Evolutionary conservation across 225 moss, liverwort and hornwort species (phyloP), one percentile per base, ranked within the genome.

Genomic region (Polytrichum formosum): DNA sequence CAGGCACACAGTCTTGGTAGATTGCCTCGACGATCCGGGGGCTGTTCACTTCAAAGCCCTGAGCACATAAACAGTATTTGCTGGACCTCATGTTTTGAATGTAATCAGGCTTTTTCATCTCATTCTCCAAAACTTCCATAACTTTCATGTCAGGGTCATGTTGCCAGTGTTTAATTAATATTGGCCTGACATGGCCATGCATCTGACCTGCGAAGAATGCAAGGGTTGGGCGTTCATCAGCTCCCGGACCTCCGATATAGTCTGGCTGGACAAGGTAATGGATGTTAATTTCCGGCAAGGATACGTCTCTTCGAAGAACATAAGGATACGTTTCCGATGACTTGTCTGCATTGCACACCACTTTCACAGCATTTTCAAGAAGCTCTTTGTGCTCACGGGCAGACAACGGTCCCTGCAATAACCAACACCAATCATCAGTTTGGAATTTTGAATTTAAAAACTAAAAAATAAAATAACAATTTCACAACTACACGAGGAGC

Each of bases 41-140:
- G 55, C 96, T 96, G 84, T 93, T 93, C 22, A 95, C 95, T 78
- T 95, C 93, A 26, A 68, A 96, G 21, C 95, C 95, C 58, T 80
- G 80, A 5, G 95, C 93, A 23, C 95, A 96, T 27, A 96, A 76
- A 61, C 95, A 96, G 64, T 81, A 96, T 75, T 93, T 93, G 87
- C 90, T 93, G 67, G 74, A 76, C 74, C 88, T 83, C 95, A 96
- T 93, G 78, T 90, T 88, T 54, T 82, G 73, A 16, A 67, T 59
- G 28, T 95, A 95, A 3, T 76, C 76, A 63, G 65, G 73, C 23
- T 66, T 68, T 53, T 72, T 73, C 26, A 83, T 72, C 2, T 78
- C 54, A 46, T 78, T 71, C 8, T 85, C 83, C 18, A 91, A 46
- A 2, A 88, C 79, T 69, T 88, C 91, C 54, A 80, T 87, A 56